phyloP scores from a whole-genome alignment of 78 protist species.

The Blattamonas nauphoetae region DNA sequence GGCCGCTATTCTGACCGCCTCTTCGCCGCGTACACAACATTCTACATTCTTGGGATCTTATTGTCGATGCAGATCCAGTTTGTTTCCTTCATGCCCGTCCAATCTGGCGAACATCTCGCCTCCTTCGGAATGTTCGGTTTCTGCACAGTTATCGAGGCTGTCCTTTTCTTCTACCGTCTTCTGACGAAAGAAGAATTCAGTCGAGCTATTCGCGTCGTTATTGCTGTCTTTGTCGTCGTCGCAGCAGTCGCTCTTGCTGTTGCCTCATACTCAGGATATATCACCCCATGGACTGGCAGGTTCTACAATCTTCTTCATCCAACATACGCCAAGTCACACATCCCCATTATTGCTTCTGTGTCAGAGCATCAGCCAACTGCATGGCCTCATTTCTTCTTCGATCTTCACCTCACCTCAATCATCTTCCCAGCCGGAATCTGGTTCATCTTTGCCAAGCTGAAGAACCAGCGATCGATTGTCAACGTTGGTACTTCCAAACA shows the following conservation, averaged over 20 bases:
- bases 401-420: slow-evolving; percentile 73
- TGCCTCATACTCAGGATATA: slow-evolving; percentile 25
- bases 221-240: slow-evolving; percentile 15
- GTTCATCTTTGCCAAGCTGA: slow-evolving; percentile 65
- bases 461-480: slow-evolving; percentile 41
- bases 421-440: slow-evolving; percentile 82
- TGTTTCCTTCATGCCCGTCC: slow-evolving; percentile 84
- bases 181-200: slow-evolving; percentile 17
- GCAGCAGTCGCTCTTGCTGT: slow-evolving; percentile 39
- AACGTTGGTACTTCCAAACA: no score
- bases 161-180: slow-evolving; percentile 37
- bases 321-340: slow-evolving; percentile 82
- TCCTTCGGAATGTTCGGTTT: slow-evolving; percentile 71
- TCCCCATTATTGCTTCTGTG: slow-evolving; percentile 95
- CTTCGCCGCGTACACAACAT: slow-evolving; percentile 71
- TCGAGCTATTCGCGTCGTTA: not conserved
- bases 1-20: slow-evolving; percentile 64
- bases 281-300: slow-evolving; percentile 81
- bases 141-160: slow-evolving; percentile 9
- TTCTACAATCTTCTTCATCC: slow-evolving; percentile 85
- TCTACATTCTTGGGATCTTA: slow-evolving; percentile 49
- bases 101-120: slow-evolving; percentile 85
- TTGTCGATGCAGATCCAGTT: slow-evolving; percentile 63
- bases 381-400: slow-evolving; percentile 87
- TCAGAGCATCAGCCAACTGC: slow-evolving; percentile 95